Conservation (phyloP, 495 filamentous ascomycete genomes). For the Annulohypoxylon bovei region DNA sequence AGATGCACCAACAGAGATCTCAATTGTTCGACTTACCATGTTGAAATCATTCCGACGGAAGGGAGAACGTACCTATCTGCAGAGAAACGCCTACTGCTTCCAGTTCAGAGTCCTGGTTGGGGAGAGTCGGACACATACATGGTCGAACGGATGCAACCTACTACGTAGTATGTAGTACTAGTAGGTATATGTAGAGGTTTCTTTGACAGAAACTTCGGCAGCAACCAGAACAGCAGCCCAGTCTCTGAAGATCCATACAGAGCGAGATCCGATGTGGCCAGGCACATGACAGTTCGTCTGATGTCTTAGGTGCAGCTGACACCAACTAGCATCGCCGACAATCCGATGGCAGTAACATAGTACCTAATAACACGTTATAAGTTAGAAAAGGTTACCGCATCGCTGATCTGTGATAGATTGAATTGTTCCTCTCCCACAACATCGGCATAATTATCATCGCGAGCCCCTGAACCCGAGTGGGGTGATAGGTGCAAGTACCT, state of each 20-base stretch:
- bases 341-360: not conserved
- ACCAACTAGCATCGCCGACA: slow-evolving; percentile 5
- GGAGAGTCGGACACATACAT: not conserved
- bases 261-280: not conserved
- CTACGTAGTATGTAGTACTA: slow-evolving; percentile 26
- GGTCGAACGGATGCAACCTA: slow-evolving; percentile 2
- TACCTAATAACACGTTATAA: slow-evolving; percentile 5
- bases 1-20: not conserved
- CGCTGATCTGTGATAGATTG: slow-evolving; percentile 12
- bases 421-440: slow-evolving; percentile 1
- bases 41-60: not conserved
- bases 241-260: not conserved
- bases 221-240: not conserved
- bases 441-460: slow-evolving; percentile 14
- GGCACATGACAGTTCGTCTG: not conserved
- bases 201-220: slow-evolving; percentile 10
- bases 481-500: not conserved
- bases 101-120: not conserved
- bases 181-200: not conserved
- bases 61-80: not conserved
- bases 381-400: not conserved
- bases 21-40: slow-evolving; percentile 2
- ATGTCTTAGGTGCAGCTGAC: slow-evolving; percentile 33
- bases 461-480: not conserved
- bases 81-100: not conserved